Base-by-base conservation (phyloP, 805 yeast species). In the Suhomyces pyralidae region DNA sequence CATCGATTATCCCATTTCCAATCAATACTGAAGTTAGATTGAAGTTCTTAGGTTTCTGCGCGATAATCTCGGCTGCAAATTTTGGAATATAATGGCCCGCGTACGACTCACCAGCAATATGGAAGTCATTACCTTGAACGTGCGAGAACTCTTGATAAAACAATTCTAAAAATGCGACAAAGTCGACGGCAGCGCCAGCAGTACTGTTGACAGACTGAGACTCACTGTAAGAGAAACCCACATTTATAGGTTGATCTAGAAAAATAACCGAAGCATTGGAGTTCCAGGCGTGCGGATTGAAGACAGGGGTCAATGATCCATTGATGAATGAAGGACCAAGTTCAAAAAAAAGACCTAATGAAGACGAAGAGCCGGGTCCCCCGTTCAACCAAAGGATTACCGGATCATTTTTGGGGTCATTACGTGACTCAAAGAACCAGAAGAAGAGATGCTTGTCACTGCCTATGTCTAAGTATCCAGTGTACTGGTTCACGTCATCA, bases 1-100 rank as follows among this genome's bases (percentile, higher is more conserved):
- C 65, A 55, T 76, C 79, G 43, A 78, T 74, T 52, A 74, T 66
- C 43, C 79, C 80, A 58, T 76, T 75, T 17, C 80, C 80, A 47
- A 76, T 73, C 55, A 75, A 60, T 9, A 74, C 73, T 4, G 78
- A 73, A 17, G 62, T 40, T 53, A 72, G 66, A 40, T 72, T 70
- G 48, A 58, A 60, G 10, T 59, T 50, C 36, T 62, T 53, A 46
- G 59, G 61, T 8, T 63, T 59, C 32, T 56, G 55, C 48, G 52
- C 57, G 47, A 58, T 49, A 40, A 63, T 60, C 40, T 63, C 66
- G 14, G 55, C 42, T 7, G 64, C 66, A 50, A 63, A 56, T 19
- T 55, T 47, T 3, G 67, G 67, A 46, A 63, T 56, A 53, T 62
- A 63, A 56, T 63, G 67, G 34, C 67, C 67, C 26, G 63, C 67